A percentile compares a stretch with the other conserved stretches of the same genome.
Evolutionary conservation across 306 rosid species (phyloP).

Genomic region (Carpinus viminea): DNA sequence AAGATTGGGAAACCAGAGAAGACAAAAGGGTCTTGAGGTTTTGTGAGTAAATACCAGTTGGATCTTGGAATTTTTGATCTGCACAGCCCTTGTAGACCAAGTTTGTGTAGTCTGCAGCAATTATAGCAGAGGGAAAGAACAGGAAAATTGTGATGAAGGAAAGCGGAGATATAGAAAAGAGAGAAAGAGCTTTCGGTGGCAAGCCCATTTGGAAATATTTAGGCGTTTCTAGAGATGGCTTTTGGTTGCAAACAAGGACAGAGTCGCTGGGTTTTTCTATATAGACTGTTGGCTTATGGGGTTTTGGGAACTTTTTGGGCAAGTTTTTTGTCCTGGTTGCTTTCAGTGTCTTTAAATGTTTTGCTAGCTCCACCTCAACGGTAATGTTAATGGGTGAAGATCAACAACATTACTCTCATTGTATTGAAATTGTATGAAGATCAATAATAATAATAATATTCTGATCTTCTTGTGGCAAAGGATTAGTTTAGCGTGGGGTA

Average conservation of each 20-base stretch:
- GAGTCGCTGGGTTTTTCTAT: neutral
- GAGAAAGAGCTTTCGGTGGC: conserved; percentile 10
- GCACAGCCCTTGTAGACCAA: conserved; percentile 82
- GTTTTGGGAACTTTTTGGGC: neutral
- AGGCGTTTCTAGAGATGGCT: neutral
- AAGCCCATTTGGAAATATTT: conserved; percentile 42
- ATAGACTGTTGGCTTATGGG: neutral
- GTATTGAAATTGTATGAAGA: too few relatives aligned
- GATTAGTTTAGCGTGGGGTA: too few relatives aligned
- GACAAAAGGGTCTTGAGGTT: conserved; percentile 53
- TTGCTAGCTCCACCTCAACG: neutral
- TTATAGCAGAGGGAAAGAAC: conserved; percentile 2
- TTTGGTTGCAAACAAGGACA: neutral
- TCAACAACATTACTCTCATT: neutral
- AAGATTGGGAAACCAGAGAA: conserved; percentile 49
- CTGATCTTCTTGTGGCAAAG: too few relatives aligned
- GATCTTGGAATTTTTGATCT: conserved; percentile 57
- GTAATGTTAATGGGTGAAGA: neutral
- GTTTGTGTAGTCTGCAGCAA: conserved; percentile 46
- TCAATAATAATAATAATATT: too few relatives aligned
- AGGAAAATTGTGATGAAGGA: conserved; percentile 1
- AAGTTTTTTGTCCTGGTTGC: neutral
- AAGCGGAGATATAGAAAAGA: conserved; percentile 24
- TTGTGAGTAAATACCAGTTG: conserved; percentile 42
- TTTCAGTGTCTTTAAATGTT: neutral